phyloP scores from a whole-genome alignment of 169 alveolate genomes.

The Babesia sp. region DNA sequence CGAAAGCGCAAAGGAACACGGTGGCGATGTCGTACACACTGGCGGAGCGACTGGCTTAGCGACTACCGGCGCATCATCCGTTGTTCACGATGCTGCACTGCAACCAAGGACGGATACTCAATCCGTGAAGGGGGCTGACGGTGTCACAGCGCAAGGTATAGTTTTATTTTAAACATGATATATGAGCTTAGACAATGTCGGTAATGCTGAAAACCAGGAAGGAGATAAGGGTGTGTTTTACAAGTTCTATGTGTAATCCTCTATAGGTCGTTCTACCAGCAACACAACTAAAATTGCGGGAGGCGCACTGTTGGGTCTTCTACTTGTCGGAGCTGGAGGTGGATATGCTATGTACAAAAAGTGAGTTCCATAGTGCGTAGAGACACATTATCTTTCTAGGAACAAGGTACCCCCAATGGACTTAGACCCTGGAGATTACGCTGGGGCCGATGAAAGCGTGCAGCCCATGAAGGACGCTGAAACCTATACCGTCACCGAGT shows the following conservation, averaged over 20 bases:
- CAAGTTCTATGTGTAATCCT: not conserved
- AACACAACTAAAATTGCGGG: slow-evolving; percentile 67
- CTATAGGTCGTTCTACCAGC: slow-evolving; percentile 29
- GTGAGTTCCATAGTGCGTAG: slow-evolving; percentile 7
- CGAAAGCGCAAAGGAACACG: no score
- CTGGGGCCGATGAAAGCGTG: slow-evolving; percentile 49
- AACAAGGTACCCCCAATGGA: slow-evolving; percentile 17
- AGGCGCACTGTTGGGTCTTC: slow-evolving; percentile 43
- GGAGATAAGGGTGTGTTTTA: not conserved
- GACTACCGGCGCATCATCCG: no score
- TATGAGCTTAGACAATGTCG: not conserved
- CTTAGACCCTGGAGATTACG: slow-evolving; percentile 22
- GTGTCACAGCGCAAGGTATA: no score
- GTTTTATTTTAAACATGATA: no score
- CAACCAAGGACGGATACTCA: no score
- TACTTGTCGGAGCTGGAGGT: slow-evolving; percentile 65
- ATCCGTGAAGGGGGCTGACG: no score
- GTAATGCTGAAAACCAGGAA: not conserved
- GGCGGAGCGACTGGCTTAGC: no score
- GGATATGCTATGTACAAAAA: slow-evolving; percentile 65
- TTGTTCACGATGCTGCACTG: no score
- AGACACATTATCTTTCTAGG: not conserved
- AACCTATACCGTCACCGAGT: slow-evolving; percentile 63
- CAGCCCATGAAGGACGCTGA: slow-evolving; percentile 53
- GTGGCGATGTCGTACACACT: no score